Evolutionary conservation across 2,329 filamentous ascomycete genomes (phyloP).

Genomic region (Clarireedia paspali): DNA sequence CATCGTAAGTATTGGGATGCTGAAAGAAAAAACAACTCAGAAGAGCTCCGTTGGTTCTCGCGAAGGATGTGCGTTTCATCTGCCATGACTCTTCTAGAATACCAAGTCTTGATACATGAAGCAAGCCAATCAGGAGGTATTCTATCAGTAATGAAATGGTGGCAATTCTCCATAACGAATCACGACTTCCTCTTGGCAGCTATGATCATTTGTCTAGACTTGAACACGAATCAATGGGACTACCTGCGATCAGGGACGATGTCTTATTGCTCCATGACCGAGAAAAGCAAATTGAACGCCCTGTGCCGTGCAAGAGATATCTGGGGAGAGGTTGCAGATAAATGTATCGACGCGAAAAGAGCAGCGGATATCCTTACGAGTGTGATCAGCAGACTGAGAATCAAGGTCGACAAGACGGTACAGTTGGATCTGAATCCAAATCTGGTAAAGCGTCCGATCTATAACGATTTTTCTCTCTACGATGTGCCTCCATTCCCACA

Average conservation of each 20-base stretch:
- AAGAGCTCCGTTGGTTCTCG: conserved; percentile 42
- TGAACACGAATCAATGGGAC: conserved; percentile 14
- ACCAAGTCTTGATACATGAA: conserved; percentile 42
- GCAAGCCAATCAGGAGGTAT: conserved; percentile 45
- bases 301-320: conserved; percentile 18
- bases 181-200: conserved; percentile 56
- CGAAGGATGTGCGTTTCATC: conserved; percentile 42
- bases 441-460: neutral
- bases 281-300: conserved; percentile 16
- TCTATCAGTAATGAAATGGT: conserved; percentile 46
- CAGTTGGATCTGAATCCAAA: neutral
- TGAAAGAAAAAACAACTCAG: conserved; percentile 25
- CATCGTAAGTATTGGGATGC: conserved; percentile 48
- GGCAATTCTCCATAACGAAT: conserved; percentile 47
- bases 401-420: conserved; percentile 1
- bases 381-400: conserved; percentile 14
- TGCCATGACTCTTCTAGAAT: conserved; percentile 39
- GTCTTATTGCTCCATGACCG: conserved; percentile 13
- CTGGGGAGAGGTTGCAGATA: conserved; percentile 18
- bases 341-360: conserved; percentile 20
- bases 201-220: conserved; percentile 49
- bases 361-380: conserved; percentile 15
- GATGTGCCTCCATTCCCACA: neutral
- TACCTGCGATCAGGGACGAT: neutral
- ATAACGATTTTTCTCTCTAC: no score